Conservation (phyloP, 2,329 filamentous ascomycete genomes). For the Sporothrix humicola region DNA sequence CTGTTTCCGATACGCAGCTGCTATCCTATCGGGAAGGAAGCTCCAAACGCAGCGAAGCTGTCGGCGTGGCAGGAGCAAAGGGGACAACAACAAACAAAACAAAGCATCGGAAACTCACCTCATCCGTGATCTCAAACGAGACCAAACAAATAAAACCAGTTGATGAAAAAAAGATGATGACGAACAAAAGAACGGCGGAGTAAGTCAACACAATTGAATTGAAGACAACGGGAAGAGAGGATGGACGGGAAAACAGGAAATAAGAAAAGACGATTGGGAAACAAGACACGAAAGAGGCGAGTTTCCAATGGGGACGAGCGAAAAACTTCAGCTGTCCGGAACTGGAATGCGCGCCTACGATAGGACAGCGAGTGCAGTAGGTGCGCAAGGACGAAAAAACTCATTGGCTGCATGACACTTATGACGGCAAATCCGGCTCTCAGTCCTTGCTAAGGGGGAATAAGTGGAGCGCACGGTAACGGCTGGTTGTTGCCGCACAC, state of each 20-base stretch:
- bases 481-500: slow-evolving; percentile 11
- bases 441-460: slow-evolving; percentile 23
- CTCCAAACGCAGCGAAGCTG: not conserved
- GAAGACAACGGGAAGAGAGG: not conserved
- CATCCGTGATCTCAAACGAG: slow-evolving; percentile 20
- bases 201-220: slow-evolving; percentile 11
- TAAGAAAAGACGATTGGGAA: not conserved
- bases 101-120: slow-evolving; percentile 22
- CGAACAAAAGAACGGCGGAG: slow-evolving; percentile 31
- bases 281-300: slow-evolving; percentile 16
- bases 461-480: slow-evolving; percentile 31
- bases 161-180: not conserved
- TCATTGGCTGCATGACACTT: slow-evolving; percentile 31
- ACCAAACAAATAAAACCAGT: not conserved
- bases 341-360: slow-evolving; percentile 17
- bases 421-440: slow-evolving; percentile 36
- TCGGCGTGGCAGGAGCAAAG: not conserved
- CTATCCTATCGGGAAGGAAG: not conserved
- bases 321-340: slow-evolving; percentile 30
- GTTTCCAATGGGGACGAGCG: slow-evolving; percentile 31
- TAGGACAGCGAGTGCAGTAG: slow-evolving; percentile 16
- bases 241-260: not conserved
- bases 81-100: not conserved
- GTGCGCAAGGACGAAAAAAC: slow-evolving; percentile 26
- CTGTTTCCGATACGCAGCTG: not conserved